phyloP scores from a whole-genome alignment of 352 stramenopile genomes.

The Aphanomyces astaci region DNA sequence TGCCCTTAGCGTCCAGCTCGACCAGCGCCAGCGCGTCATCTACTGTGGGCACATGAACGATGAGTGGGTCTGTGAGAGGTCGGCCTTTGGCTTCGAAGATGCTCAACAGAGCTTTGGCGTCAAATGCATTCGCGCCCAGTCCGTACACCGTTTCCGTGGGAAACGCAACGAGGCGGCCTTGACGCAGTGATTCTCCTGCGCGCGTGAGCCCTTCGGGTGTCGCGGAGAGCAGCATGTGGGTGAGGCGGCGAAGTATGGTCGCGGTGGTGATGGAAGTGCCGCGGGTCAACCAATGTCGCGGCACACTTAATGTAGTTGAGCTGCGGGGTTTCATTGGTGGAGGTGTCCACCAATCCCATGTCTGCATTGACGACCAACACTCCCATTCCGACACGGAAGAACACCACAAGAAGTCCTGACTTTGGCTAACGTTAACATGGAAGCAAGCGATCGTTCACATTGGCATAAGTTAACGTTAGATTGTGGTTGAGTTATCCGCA shows the following conservation, averaged over 20 bases:
- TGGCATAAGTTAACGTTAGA: too few relatives aligned
- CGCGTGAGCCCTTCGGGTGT: constrained; percentile 16
- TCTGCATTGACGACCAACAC: not conserved
- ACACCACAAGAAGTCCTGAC: not conserved
- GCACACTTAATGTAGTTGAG: not conserved
- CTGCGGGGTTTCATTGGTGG: not conserved
- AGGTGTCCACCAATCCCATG: not conserved
- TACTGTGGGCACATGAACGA: constrained; percentile 93
- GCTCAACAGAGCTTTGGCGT: constrained; percentile 87
- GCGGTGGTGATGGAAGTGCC: not conserved
- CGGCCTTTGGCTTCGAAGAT: constrained; percentile 96
- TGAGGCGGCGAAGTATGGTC: not conserved
- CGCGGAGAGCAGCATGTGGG: constrained; percentile 19
- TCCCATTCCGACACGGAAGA: not conserved
- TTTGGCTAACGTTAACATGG: not conserved
- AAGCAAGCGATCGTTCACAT: too few relatives aligned
- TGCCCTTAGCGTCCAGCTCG: constrained; percentile 56
- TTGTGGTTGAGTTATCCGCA: too few relatives aligned
- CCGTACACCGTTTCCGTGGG: constrained; percentile 99
- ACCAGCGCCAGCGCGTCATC: constrained; percentile 85
- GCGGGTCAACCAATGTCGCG: too few relatives aligned
- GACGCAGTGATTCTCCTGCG: constrained; percentile 57
- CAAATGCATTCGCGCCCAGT: constrained; percentile 94
- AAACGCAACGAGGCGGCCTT: constrained; percentile 88
- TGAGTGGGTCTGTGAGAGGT: constrained; percentile 96